These are phyloP conservation scores for Jatropha curcas DNA, from an alignment of 345 rosid species.

Conservation along the genomic window DNA sequence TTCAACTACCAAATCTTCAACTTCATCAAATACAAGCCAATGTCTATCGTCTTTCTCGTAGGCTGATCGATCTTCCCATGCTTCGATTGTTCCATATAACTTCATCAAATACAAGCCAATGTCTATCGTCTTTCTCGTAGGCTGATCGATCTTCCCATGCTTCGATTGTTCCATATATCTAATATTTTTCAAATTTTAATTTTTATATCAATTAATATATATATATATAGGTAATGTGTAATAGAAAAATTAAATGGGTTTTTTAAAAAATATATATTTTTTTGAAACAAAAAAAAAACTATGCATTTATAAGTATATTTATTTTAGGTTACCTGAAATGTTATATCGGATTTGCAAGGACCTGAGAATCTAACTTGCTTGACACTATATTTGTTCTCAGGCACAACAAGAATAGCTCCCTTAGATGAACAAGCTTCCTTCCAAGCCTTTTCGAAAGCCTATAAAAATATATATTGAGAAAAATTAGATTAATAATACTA, in stretches of 20 bases:
- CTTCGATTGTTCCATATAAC: constrained; percentile 60
- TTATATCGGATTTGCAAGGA: constrained; percentile 62
- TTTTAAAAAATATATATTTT: too few relatives aligned
- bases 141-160: constrained; percentile 62
- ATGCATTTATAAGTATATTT: neutral
- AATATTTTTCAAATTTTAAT: neutral
- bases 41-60: constrained; percentile 48
- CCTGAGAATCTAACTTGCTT: constrained; percentile 57
- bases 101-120: constrained; percentile 61
- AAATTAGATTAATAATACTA: neutral
- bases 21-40: constrained; percentile 60
- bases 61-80: constrained; percentile 55
- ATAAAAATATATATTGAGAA: neutral
- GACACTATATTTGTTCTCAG: constrained; percentile 50
- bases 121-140: constrained; percentile 46
- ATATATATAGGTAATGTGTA: too few relatives aligned
- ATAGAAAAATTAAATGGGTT: too few relatives aligned
- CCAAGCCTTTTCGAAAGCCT: constrained; percentile 86
- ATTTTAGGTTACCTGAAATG: constrained; percentile 47
- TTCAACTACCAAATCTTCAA: constrained; percentile 46
- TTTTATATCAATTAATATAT: too few relatives aligned
- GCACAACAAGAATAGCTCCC: constrained; percentile 47
- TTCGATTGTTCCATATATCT: constrained; percentile 44
- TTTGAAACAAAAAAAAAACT: too few relatives aligned
- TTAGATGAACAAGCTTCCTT: constrained; percentile 60